These are phyloP conservation scores for Penicillium sp. DNA, from an alignment of 2,329 filamentous ascomycete species.

Conservation along the genomic window DNA sequence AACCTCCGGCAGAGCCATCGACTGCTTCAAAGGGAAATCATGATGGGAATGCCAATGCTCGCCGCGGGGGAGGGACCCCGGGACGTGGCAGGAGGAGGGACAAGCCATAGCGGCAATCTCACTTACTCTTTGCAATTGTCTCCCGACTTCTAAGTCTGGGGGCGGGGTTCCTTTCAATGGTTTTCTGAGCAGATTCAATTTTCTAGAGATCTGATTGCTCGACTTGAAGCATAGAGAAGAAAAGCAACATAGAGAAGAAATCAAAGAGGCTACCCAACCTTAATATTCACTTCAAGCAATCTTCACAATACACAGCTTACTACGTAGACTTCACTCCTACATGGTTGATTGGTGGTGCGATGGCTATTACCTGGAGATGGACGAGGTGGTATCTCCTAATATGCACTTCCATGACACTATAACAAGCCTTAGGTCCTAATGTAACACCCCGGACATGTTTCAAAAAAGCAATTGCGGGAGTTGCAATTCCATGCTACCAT, in stretches of 20 bases:
- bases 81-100: slow-evolving; percentile 22
- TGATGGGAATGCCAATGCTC: slow-evolving; percentile 12
- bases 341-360: neutral
- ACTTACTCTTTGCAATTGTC: no score
- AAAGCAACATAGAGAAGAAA: no score
- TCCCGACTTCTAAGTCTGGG: no score
- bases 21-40: slow-evolving; percentile 14
- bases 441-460: neutral
- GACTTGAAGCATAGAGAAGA: no score
- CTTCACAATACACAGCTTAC: no score
- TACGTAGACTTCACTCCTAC: no score
- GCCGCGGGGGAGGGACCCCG: slow-evolving; percentile 24
- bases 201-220: no score
- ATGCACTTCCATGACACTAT: neutral
- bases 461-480: neutral
- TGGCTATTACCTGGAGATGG: neutral
- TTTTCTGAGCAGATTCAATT: no score
- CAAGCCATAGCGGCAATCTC: slow-evolving; percentile 5
- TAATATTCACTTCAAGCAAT: no score
- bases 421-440: neutral
- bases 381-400: neutral
- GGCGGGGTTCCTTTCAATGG: no score
- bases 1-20: slow-evolving; percentile 11
- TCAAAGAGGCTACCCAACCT: no score
- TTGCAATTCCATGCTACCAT: neutral